Percentiles rank a stretch among this genome's conserved stretches.
These are phyloP conservation scores for Erythrophleum fordii DNA, from an alignment of 306 rosid species.

Conservation along the genomic window DNA sequence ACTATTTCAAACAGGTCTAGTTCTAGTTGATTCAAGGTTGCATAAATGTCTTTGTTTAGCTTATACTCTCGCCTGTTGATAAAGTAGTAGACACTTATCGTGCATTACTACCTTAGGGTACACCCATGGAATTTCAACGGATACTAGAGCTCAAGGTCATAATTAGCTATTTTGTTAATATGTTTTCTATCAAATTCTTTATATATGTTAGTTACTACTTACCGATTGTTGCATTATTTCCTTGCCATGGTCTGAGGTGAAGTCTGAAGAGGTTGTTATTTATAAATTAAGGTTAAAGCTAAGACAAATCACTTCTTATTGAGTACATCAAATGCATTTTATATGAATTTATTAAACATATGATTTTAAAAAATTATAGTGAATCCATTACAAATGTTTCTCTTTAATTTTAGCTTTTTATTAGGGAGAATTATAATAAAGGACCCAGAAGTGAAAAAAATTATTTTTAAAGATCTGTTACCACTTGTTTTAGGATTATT, in stretches of 20 bases:
- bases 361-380: too few relatives aligned
- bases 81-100: conserved; percentile 96
- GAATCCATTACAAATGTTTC: too few relatives aligned
- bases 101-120: conserved; percentile 97
- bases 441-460: too few relatives aligned
- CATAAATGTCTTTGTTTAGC: conserved; percentile 59
- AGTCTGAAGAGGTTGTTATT: conserved; percentile 9
- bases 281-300: too few relatives aligned
- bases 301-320: too few relatives aligned
- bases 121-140: conserved; percentile 97
- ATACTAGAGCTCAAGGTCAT: conserved; percentile 95
- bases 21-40: conserved; percentile 31
- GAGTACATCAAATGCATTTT: too few relatives aligned
- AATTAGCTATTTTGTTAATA: conserved; percentile 31
- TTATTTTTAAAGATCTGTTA: too few relatives aligned
- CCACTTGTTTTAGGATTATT: too few relatives aligned
- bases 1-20: conserved; percentile 6
- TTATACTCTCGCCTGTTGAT: conserved; percentile 92
- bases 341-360: too few relatives aligned
- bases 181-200: conserved; percentile 21
- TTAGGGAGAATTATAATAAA: too few relatives aligned
- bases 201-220: conserved; percentile 26
- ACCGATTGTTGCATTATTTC: conserved; percentile 31
- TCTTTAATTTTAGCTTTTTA: too few relatives aligned
- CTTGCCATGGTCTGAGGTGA: conserved; percentile 24